A percentile compares a stretch with the other conserved stretches of the same genome.
phyloP scores from a whole-genome alignment of 805 yeast genomes.

The Saturnispora galanensis region DNA sequence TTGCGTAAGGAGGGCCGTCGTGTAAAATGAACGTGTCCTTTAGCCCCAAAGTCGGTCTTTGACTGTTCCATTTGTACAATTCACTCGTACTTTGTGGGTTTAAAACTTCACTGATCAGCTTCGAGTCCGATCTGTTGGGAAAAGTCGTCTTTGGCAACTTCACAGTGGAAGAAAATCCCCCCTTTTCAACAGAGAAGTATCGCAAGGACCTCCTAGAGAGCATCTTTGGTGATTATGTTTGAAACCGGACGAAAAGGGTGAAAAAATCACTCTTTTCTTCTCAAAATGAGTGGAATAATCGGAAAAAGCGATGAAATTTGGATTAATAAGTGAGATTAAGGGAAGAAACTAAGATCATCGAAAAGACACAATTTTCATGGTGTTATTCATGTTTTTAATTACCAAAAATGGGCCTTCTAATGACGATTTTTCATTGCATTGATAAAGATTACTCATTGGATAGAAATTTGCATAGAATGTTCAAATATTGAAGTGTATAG shows the following conservation, averaged over 20 bases:
- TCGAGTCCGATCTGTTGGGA: conserved; percentile 48
- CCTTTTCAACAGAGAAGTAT: conserved; percentile 8
- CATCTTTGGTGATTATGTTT: too few relatives aligned
- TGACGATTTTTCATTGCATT: too few relatives aligned
- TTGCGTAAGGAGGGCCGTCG: conserved; percentile 99
- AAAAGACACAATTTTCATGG: background rate
- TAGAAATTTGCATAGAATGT: too few relatives aligned
- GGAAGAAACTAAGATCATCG: background rate
- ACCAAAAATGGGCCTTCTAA: too few relatives aligned
- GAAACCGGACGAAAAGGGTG: too few relatives aligned
- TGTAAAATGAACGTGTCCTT: conserved; percentile 57
- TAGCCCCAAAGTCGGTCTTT: conserved; percentile 18
- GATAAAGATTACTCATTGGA: too few relatives aligned
- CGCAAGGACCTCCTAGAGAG: too few relatives aligned
- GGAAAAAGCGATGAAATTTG: too few relatives aligned
- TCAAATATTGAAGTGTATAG: too few relatives aligned
- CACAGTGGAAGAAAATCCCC: conserved; percentile 20
- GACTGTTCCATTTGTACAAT: conserved; percentile 56
- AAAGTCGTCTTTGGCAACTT: conserved; percentile 58
- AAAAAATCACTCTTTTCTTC: too few relatives aligned
- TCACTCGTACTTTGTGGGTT: conserved; percentile 46
- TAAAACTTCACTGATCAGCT: conserved; percentile 31
- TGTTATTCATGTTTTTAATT: too few relatives aligned
- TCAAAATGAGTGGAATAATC: too few relatives aligned
- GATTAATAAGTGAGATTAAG: background rate